A percentile compares a stretch with the other conserved stretches of the same genome.
Evolutionary conservation across 2,329 filamentous ascomycete genomes (phyloP).

Genomic region (Diaporthe longicolla): DNA sequence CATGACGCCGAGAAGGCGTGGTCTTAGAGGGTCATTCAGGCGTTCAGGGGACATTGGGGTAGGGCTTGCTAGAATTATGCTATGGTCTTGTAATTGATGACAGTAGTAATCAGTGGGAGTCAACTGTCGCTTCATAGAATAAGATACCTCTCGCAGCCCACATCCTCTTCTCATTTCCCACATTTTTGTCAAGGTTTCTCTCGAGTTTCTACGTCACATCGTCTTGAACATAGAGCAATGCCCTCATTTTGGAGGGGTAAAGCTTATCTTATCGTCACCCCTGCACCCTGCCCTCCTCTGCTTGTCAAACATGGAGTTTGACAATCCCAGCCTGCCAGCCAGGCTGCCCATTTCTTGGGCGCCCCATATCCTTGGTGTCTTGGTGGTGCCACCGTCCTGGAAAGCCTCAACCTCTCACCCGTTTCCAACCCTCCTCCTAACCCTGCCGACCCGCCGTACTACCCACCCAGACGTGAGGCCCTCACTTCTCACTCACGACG

Average conservation of each 20-base stretch:
- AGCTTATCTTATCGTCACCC: constrained; percentile 37
- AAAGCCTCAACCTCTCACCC: neutral
- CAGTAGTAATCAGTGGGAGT: constrained; percentile 23
- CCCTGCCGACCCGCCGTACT: constrained; percentile 10
- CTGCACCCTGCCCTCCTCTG: neutral
- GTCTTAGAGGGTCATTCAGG: constrained; percentile 37
- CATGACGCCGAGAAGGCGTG: constrained; percentile 8
- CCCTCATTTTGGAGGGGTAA: constrained; percentile 26
- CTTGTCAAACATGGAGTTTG: neutral
- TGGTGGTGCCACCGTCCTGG: neutral
- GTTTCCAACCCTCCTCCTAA: constrained; percentile 5
- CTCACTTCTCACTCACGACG: neutral
- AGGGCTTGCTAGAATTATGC: constrained; percentile 32
- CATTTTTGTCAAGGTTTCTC: neutral
- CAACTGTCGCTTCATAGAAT: constrained; percentile 33
- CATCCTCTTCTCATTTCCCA: neutral
- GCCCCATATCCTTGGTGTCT: constrained; percentile 1
- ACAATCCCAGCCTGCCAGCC: neutral
- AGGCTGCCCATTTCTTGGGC: neutral
- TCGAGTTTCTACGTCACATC: neutral
- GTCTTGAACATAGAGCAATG: neutral
- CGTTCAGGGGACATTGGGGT: constrained; percentile 25
- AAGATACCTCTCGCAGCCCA: constrained; percentile 28
- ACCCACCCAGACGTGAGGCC: neutral
- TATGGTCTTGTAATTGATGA: constrained; percentile 26